A percentile compares a stretch with the other conserved stretches of the same genome.
Conservation (phyloP, 371 early-diverging fungal species). For the Nematocida minor region DNA sequence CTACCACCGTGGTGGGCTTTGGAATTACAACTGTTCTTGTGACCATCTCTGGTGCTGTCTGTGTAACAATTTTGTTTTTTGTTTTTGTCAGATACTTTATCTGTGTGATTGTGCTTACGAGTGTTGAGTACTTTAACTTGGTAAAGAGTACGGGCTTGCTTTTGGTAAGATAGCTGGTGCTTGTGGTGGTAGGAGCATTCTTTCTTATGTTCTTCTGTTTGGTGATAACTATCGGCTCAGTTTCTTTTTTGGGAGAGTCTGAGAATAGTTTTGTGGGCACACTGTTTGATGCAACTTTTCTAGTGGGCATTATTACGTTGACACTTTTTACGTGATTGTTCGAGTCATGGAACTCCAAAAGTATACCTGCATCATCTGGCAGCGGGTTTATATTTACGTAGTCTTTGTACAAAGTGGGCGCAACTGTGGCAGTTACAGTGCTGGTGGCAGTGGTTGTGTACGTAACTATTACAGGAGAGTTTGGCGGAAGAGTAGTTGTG, state of each 20-base stretch:
- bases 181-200: too few species aligned
- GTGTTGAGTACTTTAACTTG: too few species aligned
- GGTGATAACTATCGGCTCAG: neutral
- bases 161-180: too few species aligned
- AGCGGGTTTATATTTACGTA: constrained; percentile 40
- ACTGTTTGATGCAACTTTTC: too few species aligned
- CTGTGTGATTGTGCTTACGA: neutral
- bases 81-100: neutral
- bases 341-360: constrained; percentile 40
- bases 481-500: neutral
- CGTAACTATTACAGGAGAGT: neutral
- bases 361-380: neutral
- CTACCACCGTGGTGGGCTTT: too few species aligned
- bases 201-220: neutral
- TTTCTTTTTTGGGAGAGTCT: too few species aligned
- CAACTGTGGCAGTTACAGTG: neutral
- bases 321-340: constrained; percentile 29
- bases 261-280: too few species aligned
- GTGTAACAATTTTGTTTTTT: too few species aligned
- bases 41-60: too few species aligned
- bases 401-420: neutral
- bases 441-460: neutral
- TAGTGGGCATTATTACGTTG: constrained; percentile 2
- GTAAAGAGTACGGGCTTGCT: too few species aligned
- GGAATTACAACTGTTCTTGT: too few species aligned